phyloP scores from a whole-genome alignment of 1,284 basidiomycete species.

The Agroathelia rolfsii region DNA sequence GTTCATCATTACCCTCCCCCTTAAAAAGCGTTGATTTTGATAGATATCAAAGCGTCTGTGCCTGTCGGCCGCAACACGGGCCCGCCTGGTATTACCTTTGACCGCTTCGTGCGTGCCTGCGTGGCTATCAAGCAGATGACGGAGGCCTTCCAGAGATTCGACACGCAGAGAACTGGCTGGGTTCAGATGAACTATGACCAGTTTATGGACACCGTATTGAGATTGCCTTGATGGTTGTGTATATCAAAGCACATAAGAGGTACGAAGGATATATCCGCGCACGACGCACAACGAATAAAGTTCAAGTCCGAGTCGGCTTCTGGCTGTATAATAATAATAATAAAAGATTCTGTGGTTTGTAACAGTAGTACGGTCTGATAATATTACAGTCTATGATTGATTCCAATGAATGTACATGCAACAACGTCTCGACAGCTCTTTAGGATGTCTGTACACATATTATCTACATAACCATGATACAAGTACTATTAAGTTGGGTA shows the following conservation, averaged over 20 bases:
- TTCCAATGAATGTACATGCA: too few relatives aligned
- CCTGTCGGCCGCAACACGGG: slow-evolving; percentile 24
- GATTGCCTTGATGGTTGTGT: slow-evolving; percentile 42
- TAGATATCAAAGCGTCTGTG: slow-evolving; percentile 46
- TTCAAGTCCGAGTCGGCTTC: too few relatives aligned
- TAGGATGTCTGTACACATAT: too few relatives aligned
- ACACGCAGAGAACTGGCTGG: slow-evolving; percentile 63
- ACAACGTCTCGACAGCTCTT: too few relatives aligned
- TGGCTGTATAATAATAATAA: too few relatives aligned
- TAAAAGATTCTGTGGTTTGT: too few relatives aligned
- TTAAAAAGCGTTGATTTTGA: slow-evolving; percentile 16
- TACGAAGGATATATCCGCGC: neutral
- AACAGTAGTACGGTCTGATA: too few relatives aligned
- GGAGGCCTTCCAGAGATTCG: slow-evolving; percentile 47
- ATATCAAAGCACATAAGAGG: slow-evolving; percentile 4
- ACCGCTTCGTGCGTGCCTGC: slow-evolving; percentile 75
- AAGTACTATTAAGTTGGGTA: too few relatives aligned
- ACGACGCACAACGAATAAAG: too few relatives aligned
- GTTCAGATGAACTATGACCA: slow-evolving; percentile 69
- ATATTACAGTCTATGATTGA: too few relatives aligned
- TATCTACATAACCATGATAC: too few relatives aligned
- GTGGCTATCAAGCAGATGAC: slow-evolving; percentile 71
- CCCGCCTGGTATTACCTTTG: slow-evolving; percentile 60
- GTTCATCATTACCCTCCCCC: slow-evolving; percentile 1
- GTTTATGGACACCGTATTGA: slow-evolving; percentile 66